phyloP scores from a whole-genome alignment of 2,329 filamentous ascomycete species.

The Aureobasidium leucospermi region DNA sequence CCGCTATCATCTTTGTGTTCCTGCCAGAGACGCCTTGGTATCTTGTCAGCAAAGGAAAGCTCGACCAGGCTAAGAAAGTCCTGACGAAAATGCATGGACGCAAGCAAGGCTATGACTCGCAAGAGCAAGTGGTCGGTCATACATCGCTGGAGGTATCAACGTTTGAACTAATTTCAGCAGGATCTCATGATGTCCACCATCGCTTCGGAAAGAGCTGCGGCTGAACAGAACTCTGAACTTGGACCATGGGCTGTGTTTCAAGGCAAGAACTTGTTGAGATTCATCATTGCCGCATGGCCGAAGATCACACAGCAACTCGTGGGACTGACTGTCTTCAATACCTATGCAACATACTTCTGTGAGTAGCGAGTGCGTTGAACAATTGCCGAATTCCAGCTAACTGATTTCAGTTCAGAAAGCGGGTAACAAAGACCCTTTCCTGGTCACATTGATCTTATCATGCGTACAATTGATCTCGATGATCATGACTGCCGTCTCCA shows the following conservation, averaged over 20 bases:
- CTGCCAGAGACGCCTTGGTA: slow-evolving; percentile 37
- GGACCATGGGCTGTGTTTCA: slow-evolving; percentile 30
- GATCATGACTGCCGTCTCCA: slow-evolving; percentile 30
- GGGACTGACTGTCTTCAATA: slow-evolving; percentile 34
- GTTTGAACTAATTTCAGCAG: slow-evolving; percentile 15
- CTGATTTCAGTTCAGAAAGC: slow-evolving; percentile 31
- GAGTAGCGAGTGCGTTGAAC: background rate
- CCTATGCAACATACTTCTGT: slow-evolving; percentile 34
- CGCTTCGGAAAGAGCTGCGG: slow-evolving; percentile 26
- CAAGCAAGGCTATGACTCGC: slow-evolving; percentile 27
- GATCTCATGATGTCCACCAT: slow-evolving; percentile 31
- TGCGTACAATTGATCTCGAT: slow-evolving; percentile 38
- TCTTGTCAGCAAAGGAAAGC: slow-evolving; percentile 14
- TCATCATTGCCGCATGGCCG: slow-evolving; percentile 34
- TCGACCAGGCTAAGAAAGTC: slow-evolving; percentile 24
- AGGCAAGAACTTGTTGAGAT: slow-evolving; percentile 32
- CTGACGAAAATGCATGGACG: slow-evolving; percentile 24
- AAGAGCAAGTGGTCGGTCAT: slow-evolving; percentile 27
- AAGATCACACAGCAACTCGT: slow-evolving; percentile 36
- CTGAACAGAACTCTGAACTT: slow-evolving; percentile 20
- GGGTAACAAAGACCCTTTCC: slow-evolving; percentile 35
- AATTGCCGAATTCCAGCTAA: no score
- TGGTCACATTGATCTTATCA: slow-evolving; percentile 36
- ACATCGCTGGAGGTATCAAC: no score
- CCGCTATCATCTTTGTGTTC: slow-evolving; percentile 32